These are phyloP conservation scores for Phytophthora pistaciae DNA, from an alignment of 352 stramenopile genomes.

Conservation along the genomic window DNA sequence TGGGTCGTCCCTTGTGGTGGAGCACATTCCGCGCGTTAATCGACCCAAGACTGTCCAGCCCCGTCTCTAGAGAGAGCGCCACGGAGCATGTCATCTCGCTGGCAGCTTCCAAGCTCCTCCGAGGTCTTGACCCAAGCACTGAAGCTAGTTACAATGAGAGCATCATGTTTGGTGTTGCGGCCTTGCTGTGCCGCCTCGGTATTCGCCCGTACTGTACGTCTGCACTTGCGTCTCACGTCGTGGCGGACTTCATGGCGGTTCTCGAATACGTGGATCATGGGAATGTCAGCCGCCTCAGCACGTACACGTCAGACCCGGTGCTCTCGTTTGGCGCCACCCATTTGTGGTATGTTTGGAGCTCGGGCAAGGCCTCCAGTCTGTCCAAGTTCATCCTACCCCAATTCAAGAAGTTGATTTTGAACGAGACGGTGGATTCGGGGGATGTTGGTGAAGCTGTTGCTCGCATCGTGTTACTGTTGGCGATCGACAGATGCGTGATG, in stretches of 20 bases:
- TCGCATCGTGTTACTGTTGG: slow-evolving; percentile 8
- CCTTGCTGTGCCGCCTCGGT: slow-evolving; percentile 1
- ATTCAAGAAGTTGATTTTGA: not conserved
- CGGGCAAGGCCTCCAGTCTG: too few species aligned
- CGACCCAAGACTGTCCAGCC: not conserved
- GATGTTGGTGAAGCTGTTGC: not conserved
- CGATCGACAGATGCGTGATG: slow-evolving; percentile 5
- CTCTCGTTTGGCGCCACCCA: not conserved
- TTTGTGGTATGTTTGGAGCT: slow-evolving; percentile 2
- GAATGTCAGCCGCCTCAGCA: not conserved
- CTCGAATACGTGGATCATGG: slow-evolving; percentile 5
- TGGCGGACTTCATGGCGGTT: slow-evolving; percentile 1
- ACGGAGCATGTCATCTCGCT: not conserved
- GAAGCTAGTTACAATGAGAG: not conserved
- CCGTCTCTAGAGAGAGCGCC: not conserved
- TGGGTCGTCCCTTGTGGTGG: slow-evolving; percentile 8
- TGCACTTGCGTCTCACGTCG: not conserved
- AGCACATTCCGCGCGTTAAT: not conserved
- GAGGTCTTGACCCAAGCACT: not conserved
- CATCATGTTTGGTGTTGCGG: slow-evolving; percentile 3
- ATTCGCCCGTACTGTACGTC: not conserved
- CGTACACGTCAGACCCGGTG: slow-evolving; percentile 2
- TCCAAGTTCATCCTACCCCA: slow-evolving; percentile 1
- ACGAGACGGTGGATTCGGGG: not conserved
- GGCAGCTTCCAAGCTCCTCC: not conserved